These are phyloP conservation scores for Penicillium argentinense DNA, from an alignment of 495 filamentous ascomycete species.

Conservation along the genomic window DNA sequence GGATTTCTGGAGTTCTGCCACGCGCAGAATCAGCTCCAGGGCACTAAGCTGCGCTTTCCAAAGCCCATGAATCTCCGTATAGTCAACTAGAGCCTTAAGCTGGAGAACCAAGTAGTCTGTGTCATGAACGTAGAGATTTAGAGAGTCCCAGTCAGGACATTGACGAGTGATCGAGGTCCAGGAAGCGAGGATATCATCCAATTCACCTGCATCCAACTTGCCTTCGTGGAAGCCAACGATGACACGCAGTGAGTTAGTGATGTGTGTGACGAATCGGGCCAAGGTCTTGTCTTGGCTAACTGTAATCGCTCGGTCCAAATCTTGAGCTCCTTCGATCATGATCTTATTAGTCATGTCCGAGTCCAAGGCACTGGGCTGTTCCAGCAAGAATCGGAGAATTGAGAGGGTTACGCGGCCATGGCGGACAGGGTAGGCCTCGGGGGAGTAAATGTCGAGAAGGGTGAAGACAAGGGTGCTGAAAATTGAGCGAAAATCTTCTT, in stretches of 20 bases:
- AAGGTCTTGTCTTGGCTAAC: conserved; percentile 57
- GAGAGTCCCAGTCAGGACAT: conserved; percentile 46
- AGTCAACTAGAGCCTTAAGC: conserved; percentile 70
- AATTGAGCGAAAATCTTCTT: conserved; percentile 32
- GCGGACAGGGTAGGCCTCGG: conserved; percentile 42
- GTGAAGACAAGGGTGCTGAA: conserved; percentile 31
- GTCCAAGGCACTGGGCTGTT: conserved; percentile 36
- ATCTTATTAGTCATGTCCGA: conserved; percentile 27
- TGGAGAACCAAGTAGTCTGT: conserved; percentile 57
- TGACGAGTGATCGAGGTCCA: conserved; percentile 37
- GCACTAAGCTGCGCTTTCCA: conserved; percentile 51
- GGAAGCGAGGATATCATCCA: conserved; percentile 45
- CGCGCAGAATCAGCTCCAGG: conserved; percentile 49
- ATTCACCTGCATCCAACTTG: conserved; percentile 41
- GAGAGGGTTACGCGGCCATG: conserved; percentile 45
- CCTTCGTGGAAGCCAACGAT: conserved; percentile 54
- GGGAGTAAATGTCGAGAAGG: conserved; percentile 44
- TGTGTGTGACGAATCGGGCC: conserved; percentile 51
- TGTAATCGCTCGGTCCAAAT: conserved; percentile 25
- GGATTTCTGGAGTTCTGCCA: conserved; percentile 51
- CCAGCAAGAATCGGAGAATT: conserved; percentile 40
- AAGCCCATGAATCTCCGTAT: conserved; percentile 72
- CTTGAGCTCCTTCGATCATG: conserved; percentile 36
- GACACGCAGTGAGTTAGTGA: conserved; percentile 56
- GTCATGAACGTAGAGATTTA: conserved; percentile 63